Evolutionary conservation across 345 rosid genomes (phyloP), one percentile per base, ranked within the genome.

Genomic region (Arabis hirsuta): DNA sequence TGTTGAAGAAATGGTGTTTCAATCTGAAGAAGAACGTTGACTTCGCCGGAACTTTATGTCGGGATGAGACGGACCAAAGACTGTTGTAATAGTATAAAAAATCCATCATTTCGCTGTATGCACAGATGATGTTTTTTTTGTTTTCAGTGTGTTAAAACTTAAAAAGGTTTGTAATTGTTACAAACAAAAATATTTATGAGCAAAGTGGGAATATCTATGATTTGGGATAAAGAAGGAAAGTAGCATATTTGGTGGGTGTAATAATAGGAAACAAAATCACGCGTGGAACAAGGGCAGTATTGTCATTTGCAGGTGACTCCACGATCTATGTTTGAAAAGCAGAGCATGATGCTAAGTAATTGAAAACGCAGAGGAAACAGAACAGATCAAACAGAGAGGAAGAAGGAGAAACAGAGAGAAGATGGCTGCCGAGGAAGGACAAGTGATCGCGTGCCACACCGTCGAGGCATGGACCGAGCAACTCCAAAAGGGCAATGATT

Each of bases 401-500:
- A 13, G 27, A 22, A 29, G 31, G 20, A 19, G 19, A 31, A 16
- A 22, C 2, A 8, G 54, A 68, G 31, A 9, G 9, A 70, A 73
- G 59, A 82, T 82, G 85, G 79, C 79, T 34, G 52, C 81, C 12
- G 91, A 86, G 73, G 92, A 85, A 32, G 96, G 97, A 58, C 90
- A 87, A 54, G 92, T 93, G 55, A 81, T 90, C 57, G 64, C 80
- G 2, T 90, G 96, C 72, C 94, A 86, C 87, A 82, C 85, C 43
- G 66, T 83, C 14, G 90, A 89, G 31, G 77, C 77, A 32, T 90
- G 96, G 97, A 78, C 69, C 50, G 80, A 86, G 50, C 88, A 90
- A 42, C 78, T 93, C 12, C 64, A 75, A 72, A 84, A 73, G 79
- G 78, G 79, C 42, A 85, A 85, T 20, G 87, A 76, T n/a, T 73